Evolutionary conservation across 768 basidiomycete species (phyloP).

Genomic region (Sistotremastrum suecicum): DNA sequence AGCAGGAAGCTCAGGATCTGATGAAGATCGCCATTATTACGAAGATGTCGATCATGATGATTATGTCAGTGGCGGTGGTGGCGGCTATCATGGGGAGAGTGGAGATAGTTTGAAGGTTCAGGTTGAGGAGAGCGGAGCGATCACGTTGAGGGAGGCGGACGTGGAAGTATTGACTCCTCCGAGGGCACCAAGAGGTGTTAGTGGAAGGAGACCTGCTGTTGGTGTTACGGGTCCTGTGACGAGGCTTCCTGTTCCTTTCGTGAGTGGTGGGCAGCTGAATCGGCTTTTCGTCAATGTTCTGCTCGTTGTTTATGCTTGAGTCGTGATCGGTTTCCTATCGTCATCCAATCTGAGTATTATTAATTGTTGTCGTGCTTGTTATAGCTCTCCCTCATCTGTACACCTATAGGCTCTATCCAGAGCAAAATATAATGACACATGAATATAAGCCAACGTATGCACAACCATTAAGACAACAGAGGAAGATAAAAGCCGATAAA

Average conservation of each 20-base stretch:
- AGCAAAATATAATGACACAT: too few relatives aligned
- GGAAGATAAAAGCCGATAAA: too few relatives aligned
- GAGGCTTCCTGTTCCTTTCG: slow-evolving; percentile 56
- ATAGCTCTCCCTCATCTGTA: too few relatives aligned
- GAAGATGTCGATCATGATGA: slow-evolving; percentile 26
- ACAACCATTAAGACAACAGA: too few relatives aligned
- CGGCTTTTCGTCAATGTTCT: slow-evolving; percentile 67
- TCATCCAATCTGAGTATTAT: too few relatives aligned
- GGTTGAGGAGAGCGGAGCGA: slow-evolving; percentile 56
- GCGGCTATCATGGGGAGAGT: slow-evolving; percentile 4
- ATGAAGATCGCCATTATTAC: slow-evolving; percentile 15
- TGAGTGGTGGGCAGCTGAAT: slow-evolving; percentile 50
- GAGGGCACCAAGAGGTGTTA: background rate
- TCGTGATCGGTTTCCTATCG: too few relatives aligned
- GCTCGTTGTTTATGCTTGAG: slow-evolving; percentile 39
- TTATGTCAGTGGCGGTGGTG: slow-evolving; percentile 11
- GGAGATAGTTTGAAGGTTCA: slow-evolving; percentile 28
- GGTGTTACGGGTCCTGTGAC: slow-evolving; percentile 30
- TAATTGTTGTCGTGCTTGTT: too few relatives aligned
- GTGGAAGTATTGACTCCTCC: slow-evolving; percentile 34
- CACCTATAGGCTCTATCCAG: too few relatives aligned
- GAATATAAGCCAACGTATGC: too few relatives aligned
- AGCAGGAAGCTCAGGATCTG: background rate
- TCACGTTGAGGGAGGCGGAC: slow-evolving; percentile 47
- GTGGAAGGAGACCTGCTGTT: slow-evolving; percentile 23